These are phyloP conservation scores for Linnemannia hyalina DNA, from an alignment of 192 early-diverging fungal species.

Conservation along the genomic window DNA sequence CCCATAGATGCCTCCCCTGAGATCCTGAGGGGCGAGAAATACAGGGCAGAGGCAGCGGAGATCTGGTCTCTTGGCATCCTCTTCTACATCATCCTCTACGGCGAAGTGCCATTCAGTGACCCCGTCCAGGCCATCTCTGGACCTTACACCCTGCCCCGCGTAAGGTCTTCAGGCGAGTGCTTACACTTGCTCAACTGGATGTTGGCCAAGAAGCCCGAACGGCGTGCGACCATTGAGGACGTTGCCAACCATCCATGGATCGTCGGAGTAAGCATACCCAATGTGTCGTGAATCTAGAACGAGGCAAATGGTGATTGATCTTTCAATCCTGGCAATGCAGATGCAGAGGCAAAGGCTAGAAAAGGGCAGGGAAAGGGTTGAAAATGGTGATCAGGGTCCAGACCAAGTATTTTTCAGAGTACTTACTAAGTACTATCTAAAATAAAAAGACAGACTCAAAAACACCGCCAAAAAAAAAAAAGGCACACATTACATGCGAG, in stretches of 20 bases:
- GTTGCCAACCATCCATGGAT: slow-evolving; percentile 72
- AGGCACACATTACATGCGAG: too few relatives aligned
- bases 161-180: slow-evolving; percentile 60
- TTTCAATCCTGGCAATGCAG: too few relatives aligned
- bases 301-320: too few relatives aligned
- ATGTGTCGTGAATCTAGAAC: not conserved
- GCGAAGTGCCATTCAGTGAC: slow-evolving; percentile 71
- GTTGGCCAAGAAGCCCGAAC: slow-evolving; percentile 65
- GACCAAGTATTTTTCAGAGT: too few relatives aligned
- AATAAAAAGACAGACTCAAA: too few relatives aligned
- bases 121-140: slow-evolving; percentile 57
- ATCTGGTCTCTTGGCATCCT: slow-evolving; percentile 81
- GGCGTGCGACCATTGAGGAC: slow-evolving; percentile 66
- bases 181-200: slow-evolving; percentile 70
- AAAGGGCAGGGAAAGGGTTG: too few relatives aligned
- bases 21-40: slow-evolving; percentile 69
- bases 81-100: slow-evolving; percentile 68
- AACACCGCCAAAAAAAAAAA: too few relatives aligned
- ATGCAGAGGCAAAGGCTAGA: too few relatives aligned
- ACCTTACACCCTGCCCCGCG: slow-evolving; percentile 49
- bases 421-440: too few relatives aligned
- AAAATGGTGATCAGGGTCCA: too few relatives aligned
- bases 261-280: slow-evolving; percentile 40
- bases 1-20: slow-evolving; percentile 73
- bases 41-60: slow-evolving; percentile 73